Evolutionary conservation across 371 early-diverging fungal genomes (phyloP).

Genomic region (Mortierella sp.): DNA sequence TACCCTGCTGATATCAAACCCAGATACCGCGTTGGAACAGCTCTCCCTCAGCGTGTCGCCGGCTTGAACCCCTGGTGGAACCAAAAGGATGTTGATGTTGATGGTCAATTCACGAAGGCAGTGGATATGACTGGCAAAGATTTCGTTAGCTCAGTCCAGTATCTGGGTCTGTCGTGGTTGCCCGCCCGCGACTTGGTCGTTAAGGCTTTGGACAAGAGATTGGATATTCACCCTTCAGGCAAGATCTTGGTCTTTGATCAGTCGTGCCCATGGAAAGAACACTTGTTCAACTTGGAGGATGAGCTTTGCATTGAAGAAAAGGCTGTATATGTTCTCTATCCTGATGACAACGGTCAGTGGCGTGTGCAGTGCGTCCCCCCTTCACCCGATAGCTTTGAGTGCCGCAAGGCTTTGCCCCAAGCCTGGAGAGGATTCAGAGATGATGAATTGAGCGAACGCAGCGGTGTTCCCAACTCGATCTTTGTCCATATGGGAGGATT

Average conservation of each 20-base stretch:
- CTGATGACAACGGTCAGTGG: constrained; percentile 79
- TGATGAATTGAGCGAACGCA: constrained; percentile 81
- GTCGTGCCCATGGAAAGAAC: constrained; percentile 95
- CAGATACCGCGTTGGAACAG: constrained; percentile 86
- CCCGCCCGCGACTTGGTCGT: constrained; percentile 91
- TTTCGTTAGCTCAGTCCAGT: constrained; percentile 74
- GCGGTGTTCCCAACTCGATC: constrained; percentile 85
- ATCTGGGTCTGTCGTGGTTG: constrained; percentile 84
- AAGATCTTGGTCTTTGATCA: constrained; percentile 85
- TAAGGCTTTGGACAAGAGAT: constrained; percentile 69
- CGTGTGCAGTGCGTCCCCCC: constrained; percentile 87
- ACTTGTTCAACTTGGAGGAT: constrained; percentile 80
- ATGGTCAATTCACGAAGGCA: constrained; percentile 80
- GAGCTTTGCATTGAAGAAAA: constrained; percentile 64
- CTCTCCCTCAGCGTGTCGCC: constrained; percentile 82
- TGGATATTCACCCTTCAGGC: constrained; percentile 79
- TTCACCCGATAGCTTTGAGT: constrained; percentile 84
- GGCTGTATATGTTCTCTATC: constrained; percentile 88
- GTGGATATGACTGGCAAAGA: constrained; percentile 84
- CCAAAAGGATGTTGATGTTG: constrained; percentile 77
- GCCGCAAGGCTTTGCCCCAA: constrained; percentile 92
- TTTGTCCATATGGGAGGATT: constrained; percentile 98
- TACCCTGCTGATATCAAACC: constrained; percentile 86
- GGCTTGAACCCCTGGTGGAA: constrained; percentile 97
- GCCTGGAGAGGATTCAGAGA: constrained; percentile 97